Conservation (phyloP, 441 rosid genomes). For the Jatropha podagrica region DNA sequence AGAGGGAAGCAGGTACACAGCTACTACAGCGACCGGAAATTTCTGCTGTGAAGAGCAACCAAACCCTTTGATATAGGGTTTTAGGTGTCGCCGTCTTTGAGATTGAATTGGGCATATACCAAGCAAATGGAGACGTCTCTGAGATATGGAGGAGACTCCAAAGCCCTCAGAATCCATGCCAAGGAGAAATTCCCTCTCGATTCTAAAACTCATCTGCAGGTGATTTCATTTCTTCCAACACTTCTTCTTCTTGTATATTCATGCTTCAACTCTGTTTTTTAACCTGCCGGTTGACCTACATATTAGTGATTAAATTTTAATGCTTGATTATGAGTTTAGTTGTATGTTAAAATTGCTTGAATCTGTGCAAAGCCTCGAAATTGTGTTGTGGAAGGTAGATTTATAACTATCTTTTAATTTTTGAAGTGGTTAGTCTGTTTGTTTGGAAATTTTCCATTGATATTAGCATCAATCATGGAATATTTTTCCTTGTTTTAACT, state of each 20-base stretch:
- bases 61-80: not conserved
- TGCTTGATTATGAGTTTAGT: not conserved
- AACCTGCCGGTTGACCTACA: not conserved
- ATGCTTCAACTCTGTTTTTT: not conserved
- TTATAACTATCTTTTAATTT: not conserved
- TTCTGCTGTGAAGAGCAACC: not conserved
- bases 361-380: not conserved
- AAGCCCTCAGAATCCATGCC: constrained; percentile 75
- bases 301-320: not conserved
- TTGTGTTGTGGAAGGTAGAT: not conserved
- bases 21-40: not conserved
- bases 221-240: constrained; percentile 13
- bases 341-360: not conserved
- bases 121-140: constrained; percentile 78
- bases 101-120: not conserved
- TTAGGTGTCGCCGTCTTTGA: not conserved
- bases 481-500: too few relatives aligned
- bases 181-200: constrained; percentile 71
- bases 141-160: constrained; percentile 64
- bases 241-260: not conserved
- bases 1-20: not conserved
- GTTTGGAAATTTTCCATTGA: not conserved
- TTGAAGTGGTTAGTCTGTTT: not conserved
- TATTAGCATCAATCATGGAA: too few relatives aligned
- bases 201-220: constrained; percentile 73